Conservation (phyloP, 192 early-diverging fungal genomes). For the Anaeromyces robustus region DNA sequence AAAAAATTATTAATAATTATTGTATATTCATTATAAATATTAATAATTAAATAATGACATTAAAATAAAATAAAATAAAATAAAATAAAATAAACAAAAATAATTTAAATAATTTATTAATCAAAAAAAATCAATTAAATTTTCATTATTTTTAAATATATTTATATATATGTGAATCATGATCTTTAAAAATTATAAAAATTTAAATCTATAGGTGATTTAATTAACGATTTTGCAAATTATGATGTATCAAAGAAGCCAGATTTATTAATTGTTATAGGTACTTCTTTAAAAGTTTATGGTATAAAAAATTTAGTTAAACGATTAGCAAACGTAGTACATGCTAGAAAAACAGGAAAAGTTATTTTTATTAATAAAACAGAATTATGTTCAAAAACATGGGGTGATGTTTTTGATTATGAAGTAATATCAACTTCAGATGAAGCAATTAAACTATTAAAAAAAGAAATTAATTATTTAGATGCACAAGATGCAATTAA, state of each 20-base stretch:
- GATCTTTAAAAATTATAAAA: too few species aligned
- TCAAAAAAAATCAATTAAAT: too few species aligned
- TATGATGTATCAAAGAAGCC: constrained; percentile 25
- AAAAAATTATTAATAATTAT: constrained; percentile 3
- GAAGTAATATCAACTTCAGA: constrained; percentile 54
- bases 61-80: too few species aligned
- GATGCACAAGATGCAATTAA: background rate
- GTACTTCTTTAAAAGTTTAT: constrained; percentile 70
- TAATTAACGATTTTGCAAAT: constrained; percentile 16
- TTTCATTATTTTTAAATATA: too few species aligned
- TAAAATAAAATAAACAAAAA: too few species aligned
- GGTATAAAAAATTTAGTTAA: constrained; percentile 64
- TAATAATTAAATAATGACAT: too few species aligned
- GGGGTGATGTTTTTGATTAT: constrained; percentile 68
- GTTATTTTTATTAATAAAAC: constrained; percentile 68
- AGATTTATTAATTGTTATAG: constrained; percentile 74
- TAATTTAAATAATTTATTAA: too few species aligned
- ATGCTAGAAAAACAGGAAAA: constrained; percentile 27
- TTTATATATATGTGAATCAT: too few species aligned
- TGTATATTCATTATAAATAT: too few species aligned
- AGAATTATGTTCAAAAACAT: constrained; percentile 42
- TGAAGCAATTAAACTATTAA: constrained; percentile 11
- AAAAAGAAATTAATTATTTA: background rate
- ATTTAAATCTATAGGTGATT: constrained; percentile 36
- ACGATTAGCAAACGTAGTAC: constrained; percentile 43